Evolutionary conservation across 2,329 filamentous ascomycete species (phyloP).

Genomic region (Penicillium sp.): DNA sequence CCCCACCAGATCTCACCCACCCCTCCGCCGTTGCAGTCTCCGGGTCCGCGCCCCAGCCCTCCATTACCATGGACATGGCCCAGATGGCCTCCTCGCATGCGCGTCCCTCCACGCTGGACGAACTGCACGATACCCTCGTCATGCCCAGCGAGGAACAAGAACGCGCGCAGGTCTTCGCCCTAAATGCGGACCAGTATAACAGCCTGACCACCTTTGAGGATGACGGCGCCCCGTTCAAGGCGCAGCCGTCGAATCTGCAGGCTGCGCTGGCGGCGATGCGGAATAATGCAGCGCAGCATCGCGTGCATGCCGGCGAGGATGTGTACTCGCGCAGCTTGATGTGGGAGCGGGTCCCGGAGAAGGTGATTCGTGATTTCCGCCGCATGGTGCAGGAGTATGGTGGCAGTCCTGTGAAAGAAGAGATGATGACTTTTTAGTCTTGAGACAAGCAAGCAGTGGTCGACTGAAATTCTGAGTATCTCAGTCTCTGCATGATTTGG

Average conservation of each 20-base stretch:
- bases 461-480: background rate
- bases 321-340: slow-evolving; percentile 91
- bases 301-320: slow-evolving; percentile 67
- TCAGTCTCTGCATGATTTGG: background rate
- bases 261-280: slow-evolving; percentile 79
- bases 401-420: slow-evolving; percentile 36
- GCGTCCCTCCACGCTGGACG: slow-evolving; percentile 55
- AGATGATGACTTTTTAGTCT: slow-evolving; percentile 24
- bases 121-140: slow-evolving; percentile 68
- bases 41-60: slow-evolving; percentile 30
- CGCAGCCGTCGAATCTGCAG: slow-evolving; percentile 47
- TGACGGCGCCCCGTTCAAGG: slow-evolving; percentile 39
- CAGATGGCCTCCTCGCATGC: slow-evolving; percentile 36
- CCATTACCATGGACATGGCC: slow-evolving; percentile 43
- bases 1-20: slow-evolving; percentile 51
- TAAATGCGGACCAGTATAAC: slow-evolving; percentile 87
- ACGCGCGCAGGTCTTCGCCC: slow-evolving; percentile 82
- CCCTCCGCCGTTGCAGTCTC: slow-evolving; percentile 48
- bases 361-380: slow-evolving; percentile 90
- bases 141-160: slow-evolving; percentile 81
- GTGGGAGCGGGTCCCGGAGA: slow-evolving; percentile 89
- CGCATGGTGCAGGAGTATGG: slow-evolving; percentile 81
- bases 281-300: slow-evolving; percentile 65
- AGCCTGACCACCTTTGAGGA: slow-evolving; percentile 73
- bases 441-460: too few relatives aligned